Evolutionary conservation across 805 yeast genomes (phyloP), one percentile per base, ranked within the genome.

Genomic region (Metschnikowia arizonensis): DNA sequence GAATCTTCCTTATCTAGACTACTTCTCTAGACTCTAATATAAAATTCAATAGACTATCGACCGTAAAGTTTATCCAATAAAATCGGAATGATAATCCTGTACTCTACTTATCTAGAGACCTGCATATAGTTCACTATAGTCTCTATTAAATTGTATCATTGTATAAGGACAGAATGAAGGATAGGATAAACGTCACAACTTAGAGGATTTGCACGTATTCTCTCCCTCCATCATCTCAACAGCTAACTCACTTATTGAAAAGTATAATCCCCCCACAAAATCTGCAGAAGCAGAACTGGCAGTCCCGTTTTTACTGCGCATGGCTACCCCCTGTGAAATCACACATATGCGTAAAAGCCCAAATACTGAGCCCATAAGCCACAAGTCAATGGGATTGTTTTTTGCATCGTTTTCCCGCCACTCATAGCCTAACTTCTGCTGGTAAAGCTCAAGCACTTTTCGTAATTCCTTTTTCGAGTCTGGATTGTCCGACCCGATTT

Each of bases 291-390:
- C 78, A 34, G 79, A 72, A 23, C 78, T 73, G 1, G 83, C 83
- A 30, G 71, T 73, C 9, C 83, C 83, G 41, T 68, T 62, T 9
- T 68, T 64, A 1, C 69, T 64, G 42, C 85, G 65, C 64, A 80
- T 79, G 4, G 79, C 81, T 40, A 81, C 78, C 2, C 86, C 86
- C 50, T 81, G 86, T 14, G 75, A 66, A 45, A 81, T 81, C 14
- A 81, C 83, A 47, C 76, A 68, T 15, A 79, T 65, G 18, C 85
- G 62, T 31, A 77, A 67, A 32, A 79, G 62, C 0, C 82, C 82
- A 60, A 79, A 81, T 2, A 78, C 81, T 11, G 65, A 69, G 1
- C 83, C 85, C 37, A 74, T 71, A 4, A 59, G 55, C 83, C 83
- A 81, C 45, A 58, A 60, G 31, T 64, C 67, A 5, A 57, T 43